These are phyloP conservation scores for Calcarisporium arbuscula DNA, from an alignment of 2,329 filamentous ascomycete species.

Conservation along the genomic window DNA sequence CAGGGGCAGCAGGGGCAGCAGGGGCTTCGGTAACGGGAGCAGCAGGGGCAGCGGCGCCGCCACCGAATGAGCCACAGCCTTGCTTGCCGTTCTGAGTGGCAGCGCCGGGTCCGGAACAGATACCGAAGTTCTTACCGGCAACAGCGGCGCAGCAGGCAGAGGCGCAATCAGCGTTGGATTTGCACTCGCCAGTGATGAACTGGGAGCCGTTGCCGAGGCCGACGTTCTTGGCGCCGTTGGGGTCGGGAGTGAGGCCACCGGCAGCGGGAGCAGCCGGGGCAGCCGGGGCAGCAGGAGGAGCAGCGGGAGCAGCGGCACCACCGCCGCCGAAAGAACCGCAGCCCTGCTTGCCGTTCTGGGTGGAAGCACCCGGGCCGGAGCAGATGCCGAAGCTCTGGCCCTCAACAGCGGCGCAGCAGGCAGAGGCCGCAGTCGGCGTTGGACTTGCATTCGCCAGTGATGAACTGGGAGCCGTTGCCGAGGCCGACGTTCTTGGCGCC, in stretches of 20 bases:
- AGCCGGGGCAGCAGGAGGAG: neutral
- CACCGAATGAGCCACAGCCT: constrained; percentile 23
- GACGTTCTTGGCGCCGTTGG: constrained; percentile 17
- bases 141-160: constrained; percentile 24
- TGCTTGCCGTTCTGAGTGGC: constrained; percentile 23
- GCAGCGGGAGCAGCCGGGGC: constrained; percentile 8
- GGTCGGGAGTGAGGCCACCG: constrained; percentile 14
- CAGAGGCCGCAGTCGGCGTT: constrained; percentile 22
- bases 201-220: constrained; percentile 19
- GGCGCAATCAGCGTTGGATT: constrained; percentile 19
- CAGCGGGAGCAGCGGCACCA: constrained; percentile 6
- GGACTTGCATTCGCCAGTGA: constrained; percentile 18
- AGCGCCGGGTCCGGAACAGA: constrained; percentile 21
- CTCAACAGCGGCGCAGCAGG: constrained; percentile 21
- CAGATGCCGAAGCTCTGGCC: constrained; percentile 16
- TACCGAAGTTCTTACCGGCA: constrained; percentile 14
- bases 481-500: constrained; percentile 19
- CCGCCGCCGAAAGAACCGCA: constrained; percentile 23
- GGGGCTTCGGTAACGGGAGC: too few species aligned
- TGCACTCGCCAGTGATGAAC: constrained; percentile 21
- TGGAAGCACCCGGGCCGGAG: constrained; percentile 19
- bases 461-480: constrained; percentile 20
- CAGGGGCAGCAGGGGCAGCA: constrained; percentile 3
- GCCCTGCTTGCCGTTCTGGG: constrained; percentile 24
- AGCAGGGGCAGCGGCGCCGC: too few species aligned